These are phyloP conservation scores for Fusarium lyarnte DNA, from an alignment of 2,329 filamentous ascomycete genomes.

Conservation along the genomic window DNA sequence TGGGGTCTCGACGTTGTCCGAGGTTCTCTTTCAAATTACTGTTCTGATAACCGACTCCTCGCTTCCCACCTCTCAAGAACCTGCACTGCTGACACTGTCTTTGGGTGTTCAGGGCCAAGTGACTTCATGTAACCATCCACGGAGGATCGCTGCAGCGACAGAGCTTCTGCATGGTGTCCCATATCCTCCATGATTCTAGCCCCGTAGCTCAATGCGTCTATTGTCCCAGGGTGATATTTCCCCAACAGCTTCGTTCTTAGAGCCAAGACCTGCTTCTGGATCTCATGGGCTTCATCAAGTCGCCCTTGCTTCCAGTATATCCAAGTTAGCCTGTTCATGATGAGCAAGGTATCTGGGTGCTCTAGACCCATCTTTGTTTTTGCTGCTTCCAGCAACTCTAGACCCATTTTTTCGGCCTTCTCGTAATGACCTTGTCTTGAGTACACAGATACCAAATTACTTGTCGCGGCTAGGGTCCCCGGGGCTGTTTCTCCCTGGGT, in stretches of 20 bases:
- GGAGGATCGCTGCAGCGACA: too few species aligned
- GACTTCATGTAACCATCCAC: too few species aligned
- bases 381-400: accelerated
- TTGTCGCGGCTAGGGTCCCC: too few species aligned
- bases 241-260: background rate
- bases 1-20: too few species aligned
- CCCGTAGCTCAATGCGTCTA: accelerated
- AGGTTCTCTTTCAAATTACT: too few species aligned
- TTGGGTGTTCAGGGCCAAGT: too few species aligned
- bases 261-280: background rate
- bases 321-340: accelerated
- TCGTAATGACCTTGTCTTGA: too few species aligned
- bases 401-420: accelerated
- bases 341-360: accelerated
- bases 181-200: background rate
- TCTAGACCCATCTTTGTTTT: accelerated
- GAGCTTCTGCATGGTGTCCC: background rate
- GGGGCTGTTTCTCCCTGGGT: accelerated
- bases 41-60: background rate
- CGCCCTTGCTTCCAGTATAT: background rate
- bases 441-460: too few species aligned
- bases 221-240: background rate
- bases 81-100: too few species aligned
- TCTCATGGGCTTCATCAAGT: background rate
- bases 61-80: background rate